Base-by-base conservation (phyloP, 2,329 filamentous ascomycete genomes). In the Xylariaceae sp. region DNA sequence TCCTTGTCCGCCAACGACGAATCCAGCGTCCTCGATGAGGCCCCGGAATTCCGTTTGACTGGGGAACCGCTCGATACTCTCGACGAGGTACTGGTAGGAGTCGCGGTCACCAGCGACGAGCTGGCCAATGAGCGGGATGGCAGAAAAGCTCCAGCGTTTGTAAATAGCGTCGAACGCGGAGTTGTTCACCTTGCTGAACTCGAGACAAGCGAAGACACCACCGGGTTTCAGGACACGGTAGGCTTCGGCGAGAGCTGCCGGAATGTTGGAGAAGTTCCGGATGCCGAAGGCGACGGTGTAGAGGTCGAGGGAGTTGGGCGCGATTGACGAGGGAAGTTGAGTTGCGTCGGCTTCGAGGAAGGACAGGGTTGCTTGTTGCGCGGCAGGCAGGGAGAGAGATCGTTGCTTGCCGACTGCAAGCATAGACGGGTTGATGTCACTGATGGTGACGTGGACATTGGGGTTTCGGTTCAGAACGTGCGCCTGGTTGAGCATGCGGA, bases 211-310 rank as follows among this genome's bases (percentile, higher is more conserved):
- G 72, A 99, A 99, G 0, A 99, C 88, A 63, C 94, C 94, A 49
- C 94, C 94, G 0, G 95, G 95, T 75, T 92, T 94, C 35, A 99
- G 81, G 1, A 97, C 91, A 5, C 94, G 85, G 75, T 87, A 87
- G 0, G 94, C 94, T 73, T 97, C 92, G 42, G 81, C 77, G 59
- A 99, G 77, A 0, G 93, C 95, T 0, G 83, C 83, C 52, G 89
- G 87, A 72, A 97, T 96, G 76, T 96, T 87, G 57, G 90, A 94
- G 77, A 99, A 99, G 76, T 99, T 99, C 55, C 94, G 84, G 72
- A 99, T 97, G 37, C 94, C 94, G 71, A 99, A 99, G 0, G 93
- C 92, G 2, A 99, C 94, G 0, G 94, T 99, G 78, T 99, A 99
- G 4, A 99, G 81, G 73, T 99, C 94, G 57, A 97, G 81, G 70